A percentile compares a stretch with the other conserved stretches of the same genome.
Conservation (phyloP, 176 grass and related monocot genomes). For the Panicum miliaceum region DNA sequence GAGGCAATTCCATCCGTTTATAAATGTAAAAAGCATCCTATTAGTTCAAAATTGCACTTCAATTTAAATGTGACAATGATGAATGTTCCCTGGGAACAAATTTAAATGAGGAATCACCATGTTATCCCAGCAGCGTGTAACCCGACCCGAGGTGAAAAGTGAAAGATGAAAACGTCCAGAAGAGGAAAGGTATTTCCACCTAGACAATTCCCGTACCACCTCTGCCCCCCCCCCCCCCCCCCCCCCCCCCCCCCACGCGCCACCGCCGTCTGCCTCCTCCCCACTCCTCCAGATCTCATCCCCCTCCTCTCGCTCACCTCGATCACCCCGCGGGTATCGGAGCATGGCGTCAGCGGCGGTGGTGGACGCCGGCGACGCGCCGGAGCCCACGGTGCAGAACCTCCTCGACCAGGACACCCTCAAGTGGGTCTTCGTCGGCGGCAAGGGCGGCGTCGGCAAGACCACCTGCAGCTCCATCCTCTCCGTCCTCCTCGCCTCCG, state of each 20-base stretch:
- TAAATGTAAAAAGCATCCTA: no score
- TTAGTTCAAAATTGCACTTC: no score
- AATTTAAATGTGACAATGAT: not conserved
- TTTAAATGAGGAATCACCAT: not conserved
- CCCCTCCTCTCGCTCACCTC: conserved; percentile 5
- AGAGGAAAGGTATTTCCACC: conserved; percentile 35
- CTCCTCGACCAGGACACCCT: conserved; percentile 87
- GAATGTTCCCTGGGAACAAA: not conserved
- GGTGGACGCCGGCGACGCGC: conserved; percentile 56
- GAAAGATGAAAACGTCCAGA: conserved; percentile 2
- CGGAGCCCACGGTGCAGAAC: conserved; percentile 84
- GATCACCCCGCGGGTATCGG: conserved; percentile 17
- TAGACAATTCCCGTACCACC: conserved; percentile 25
- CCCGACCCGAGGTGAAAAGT: not conserved
- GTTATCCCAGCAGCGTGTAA: not conserved
- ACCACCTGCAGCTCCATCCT: conserved; percentile 98
- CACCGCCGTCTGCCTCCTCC: conserved; percentile 1
- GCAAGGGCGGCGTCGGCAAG: conserved; percentile 99
- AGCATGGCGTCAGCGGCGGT: conserved; percentile 42
- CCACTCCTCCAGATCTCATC: conserved; percentile 32
- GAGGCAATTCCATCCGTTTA: no score
- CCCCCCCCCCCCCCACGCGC: not conserved
- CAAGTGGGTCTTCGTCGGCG: conserved; percentile 99
- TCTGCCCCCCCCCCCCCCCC: conserved; percentile 1
- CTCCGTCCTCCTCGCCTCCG: conserved; percentile 82